Conservation (phyloP, 768 basidiomycete species). For the Albatrellus ellisii region DNA sequence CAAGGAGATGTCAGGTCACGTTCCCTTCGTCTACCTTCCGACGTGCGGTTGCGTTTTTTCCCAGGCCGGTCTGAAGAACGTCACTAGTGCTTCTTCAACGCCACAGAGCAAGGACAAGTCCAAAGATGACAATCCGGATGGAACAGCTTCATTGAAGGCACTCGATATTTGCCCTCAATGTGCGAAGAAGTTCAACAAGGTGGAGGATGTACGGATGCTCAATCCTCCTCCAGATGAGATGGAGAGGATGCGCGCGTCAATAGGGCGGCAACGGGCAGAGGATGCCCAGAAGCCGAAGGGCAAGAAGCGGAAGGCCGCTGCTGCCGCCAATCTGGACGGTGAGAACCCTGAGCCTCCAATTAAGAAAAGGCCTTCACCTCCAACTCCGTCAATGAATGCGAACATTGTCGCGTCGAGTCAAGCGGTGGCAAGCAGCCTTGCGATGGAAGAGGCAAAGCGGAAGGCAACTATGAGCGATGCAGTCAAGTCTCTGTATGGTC, state of each 20-base stretch:
- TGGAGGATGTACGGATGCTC: conserved; percentile 42
- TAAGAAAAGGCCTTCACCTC: conserved; percentile 29
- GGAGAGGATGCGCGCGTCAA: conserved; percentile 35
- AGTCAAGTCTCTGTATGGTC: conserved; percentile 67
- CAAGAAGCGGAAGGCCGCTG: conserved; percentile 45
- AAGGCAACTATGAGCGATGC: conserved; percentile 79
- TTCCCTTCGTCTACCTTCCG: conserved; percentile 80
- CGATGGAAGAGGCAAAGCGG: conserved; percentile 71
- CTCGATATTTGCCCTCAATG: conserved; percentile 70
- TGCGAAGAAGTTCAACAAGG: conserved; percentile 48
- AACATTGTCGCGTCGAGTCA: conserved; percentile 40
- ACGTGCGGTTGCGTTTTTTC: conserved; percentile 90
- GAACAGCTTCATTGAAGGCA: conserved; percentile 18
- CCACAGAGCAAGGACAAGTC: conserved; percentile 17
- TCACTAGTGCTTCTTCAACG: conserved; percentile 28
- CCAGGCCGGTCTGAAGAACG: conserved; percentile 65
- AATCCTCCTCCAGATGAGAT: conserved; percentile 66
- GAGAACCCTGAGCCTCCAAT: conserved; percentile 20
- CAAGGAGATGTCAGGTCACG: conserved; percentile 88
- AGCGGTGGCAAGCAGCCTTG: conserved; percentile 59
- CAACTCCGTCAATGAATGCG: conserved; percentile 35
- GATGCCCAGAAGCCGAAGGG: conserved; percentile 41
- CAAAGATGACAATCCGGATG: conserved; percentile 19
- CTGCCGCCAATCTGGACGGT: conserved; percentile 22
- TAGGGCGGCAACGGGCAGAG: conserved; percentile 44